A percentile compares a stretch with the other conserved stretches of the same genome.
These are phyloP conservation scores for Coleophoma eucalyptorum DNA, from an alignment of 2,329 filamentous ascomycete genomes.

Conservation along the genomic window DNA sequence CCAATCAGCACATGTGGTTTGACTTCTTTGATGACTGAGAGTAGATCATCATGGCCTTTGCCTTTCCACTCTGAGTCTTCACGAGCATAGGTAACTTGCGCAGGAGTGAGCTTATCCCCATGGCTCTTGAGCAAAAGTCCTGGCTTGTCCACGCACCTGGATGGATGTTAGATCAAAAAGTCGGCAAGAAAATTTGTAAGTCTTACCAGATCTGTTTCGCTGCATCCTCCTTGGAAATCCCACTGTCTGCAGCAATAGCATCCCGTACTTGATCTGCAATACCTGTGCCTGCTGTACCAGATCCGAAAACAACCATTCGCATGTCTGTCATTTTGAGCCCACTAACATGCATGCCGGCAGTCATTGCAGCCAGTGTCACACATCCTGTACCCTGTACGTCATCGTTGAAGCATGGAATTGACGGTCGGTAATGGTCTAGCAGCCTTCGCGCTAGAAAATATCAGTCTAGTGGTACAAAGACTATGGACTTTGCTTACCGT, in stretches of 20 bases:
- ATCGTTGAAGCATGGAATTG: slow-evolving; percentile 85
- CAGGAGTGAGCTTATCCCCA: slow-evolving; percentile 56
- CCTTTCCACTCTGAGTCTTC: slow-evolving; percentile 59
- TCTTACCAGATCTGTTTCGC: slow-evolving; percentile 72
- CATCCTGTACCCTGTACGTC: slow-evolving; percentile 88
- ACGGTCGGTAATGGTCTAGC: slow-evolving; percentile 68
- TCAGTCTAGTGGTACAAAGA: too few relatives aligned
- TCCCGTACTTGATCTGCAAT: slow-evolving; percentile 84
- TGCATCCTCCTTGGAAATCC: slow-evolving; percentile 69
- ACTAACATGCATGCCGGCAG: slow-evolving; percentile 69
- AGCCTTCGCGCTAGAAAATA: slow-evolving; percentile 52
- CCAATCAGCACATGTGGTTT: slow-evolving; percentile 81
- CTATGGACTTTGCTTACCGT: slow-evolving; percentile 40
- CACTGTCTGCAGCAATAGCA: slow-evolving; percentile 67
- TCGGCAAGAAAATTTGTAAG: neutral
- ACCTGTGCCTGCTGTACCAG: slow-evolving; percentile 77
- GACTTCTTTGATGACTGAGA: slow-evolving; percentile 64
- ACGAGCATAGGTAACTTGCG: slow-evolving; percentile 65
- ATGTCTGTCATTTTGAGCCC: slow-evolving; percentile 64
- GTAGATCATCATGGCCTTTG: slow-evolving; percentile 52
- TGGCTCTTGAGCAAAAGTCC: slow-evolving; percentile 67
- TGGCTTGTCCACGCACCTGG: slow-evolving; percentile 75
- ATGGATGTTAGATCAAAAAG: neutral
- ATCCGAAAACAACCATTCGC: slow-evolving; percentile 72
- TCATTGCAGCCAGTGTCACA: slow-evolving; percentile 79